These are phyloP conservation scores for Pestalotiopsis sp. DNA, from an alignment of 2,329 filamentous ascomycete genomes.

Conservation along the genomic window DNA sequence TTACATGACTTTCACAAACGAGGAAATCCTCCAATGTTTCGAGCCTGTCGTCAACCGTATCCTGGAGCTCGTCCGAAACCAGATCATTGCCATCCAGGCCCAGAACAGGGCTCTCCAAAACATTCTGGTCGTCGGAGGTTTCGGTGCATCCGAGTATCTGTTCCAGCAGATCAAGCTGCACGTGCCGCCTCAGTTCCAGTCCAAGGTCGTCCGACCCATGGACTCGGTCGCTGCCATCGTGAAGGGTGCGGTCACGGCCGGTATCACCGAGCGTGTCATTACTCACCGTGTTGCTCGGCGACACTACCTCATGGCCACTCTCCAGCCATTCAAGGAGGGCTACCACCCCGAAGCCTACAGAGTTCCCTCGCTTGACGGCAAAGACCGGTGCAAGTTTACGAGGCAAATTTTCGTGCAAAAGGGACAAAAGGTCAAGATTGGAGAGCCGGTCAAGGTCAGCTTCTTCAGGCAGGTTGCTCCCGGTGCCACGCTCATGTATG, in stretches of 20 bases:
- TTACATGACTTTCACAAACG: slow-evolving; percentile 99
- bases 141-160: slow-evolving; percentile 96
- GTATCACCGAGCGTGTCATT: slow-evolving; percentile 95
- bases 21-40: slow-evolving; percentile 98
- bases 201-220: slow-evolving; percentile 98
- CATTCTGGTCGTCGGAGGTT: slow-evolving; percentile 95
- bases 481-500: slow-evolving; percentile 97
- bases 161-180: slow-evolving; percentile 99
- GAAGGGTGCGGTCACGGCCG: slow-evolving; percentile 95
- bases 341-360: slow-evolving; percentile 98
- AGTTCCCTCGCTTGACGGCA: slow-evolving; percentile 93
- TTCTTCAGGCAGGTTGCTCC: slow-evolving; percentile 98
- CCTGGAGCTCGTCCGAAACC: slow-evolving; percentile 91
- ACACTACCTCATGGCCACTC: slow-evolving; percentile 98
- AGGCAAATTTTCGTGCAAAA: slow-evolving; percentile 98
- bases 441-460: slow-evolving; percentile 96
- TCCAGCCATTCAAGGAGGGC: slow-evolving; percentile 98
- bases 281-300: slow-evolving; percentile 96
- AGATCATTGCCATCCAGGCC: slow-evolving; percentile 98
- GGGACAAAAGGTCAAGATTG: slow-evolving; percentile 98
- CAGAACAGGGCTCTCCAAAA: slow-evolving; percentile 95
- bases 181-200: slow-evolving; percentile 96
- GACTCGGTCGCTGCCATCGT: slow-evolving; percentile 98
- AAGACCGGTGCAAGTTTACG: slow-evolving; percentile 98
- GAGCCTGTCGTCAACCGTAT: slow-evolving; percentile 98